A percentile compares a stretch with the other conserved stretches of the same genome.
These are phyloP conservation scores for Acacia concinna DNA, from an alignment of 331 rosid genomes.

Conservation along the genomic window DNA sequence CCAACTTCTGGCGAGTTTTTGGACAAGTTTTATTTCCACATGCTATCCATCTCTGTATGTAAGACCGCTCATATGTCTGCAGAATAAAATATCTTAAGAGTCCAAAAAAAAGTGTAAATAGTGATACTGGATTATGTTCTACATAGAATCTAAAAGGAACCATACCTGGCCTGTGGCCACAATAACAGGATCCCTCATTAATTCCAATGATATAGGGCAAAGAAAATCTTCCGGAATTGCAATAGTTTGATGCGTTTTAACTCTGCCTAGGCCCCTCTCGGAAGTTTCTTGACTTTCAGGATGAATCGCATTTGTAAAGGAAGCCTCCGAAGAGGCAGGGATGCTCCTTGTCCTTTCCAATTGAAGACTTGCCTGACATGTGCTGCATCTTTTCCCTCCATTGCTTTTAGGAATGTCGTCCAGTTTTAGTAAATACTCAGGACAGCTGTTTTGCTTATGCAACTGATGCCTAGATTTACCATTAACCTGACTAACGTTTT, in stretches of 20 bases:
- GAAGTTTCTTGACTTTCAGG: conserved; percentile 46
- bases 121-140: conserved; percentile 3
- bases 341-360: conserved; percentile 47
- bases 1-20: conserved; percentile 94
- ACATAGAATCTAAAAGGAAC: conserved; percentile 14
- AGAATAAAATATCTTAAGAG: neutral
- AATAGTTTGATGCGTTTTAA: conserved; percentile 60
- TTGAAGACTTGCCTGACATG: conserved; percentile 27
- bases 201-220: conserved; percentile 94
- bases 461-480: conserved; percentile 44
- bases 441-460: conserved; percentile 43
- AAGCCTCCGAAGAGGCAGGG: conserved; percentile 41
- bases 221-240: conserved; percentile 86
- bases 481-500: conserved; percentile 44
- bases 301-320: conserved; percentile 30
- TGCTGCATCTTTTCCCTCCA: conserved; percentile 40
- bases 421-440: conserved; percentile 48
- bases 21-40: conserved; percentile 88
- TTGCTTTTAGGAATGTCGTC: conserved; percentile 34
- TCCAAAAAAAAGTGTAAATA: conserved; percentile 2
- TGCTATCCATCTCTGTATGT: conserved; percentile 96
- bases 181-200: conserved; percentile 97
- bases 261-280: conserved; percentile 36
- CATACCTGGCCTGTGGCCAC: conserved; percentile 97
- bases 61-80: conserved; percentile 96